A percentile compares a stretch with the other conserved stretches of the same genome.
phyloP scores from a whole-genome alignment of 1,139 yeast genomes.

The Yamadazyma sp. region DNA sequence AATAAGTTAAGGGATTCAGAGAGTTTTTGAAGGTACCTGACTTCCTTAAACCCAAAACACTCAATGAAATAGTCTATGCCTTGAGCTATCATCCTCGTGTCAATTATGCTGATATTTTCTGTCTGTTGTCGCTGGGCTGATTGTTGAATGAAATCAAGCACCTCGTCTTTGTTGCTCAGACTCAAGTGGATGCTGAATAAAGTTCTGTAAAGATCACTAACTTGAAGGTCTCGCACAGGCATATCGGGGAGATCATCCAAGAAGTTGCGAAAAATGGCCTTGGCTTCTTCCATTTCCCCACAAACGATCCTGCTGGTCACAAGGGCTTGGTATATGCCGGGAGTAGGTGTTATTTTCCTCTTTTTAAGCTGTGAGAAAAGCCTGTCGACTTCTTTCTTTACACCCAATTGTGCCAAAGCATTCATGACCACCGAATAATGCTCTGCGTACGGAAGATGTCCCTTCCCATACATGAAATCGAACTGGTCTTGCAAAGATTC shows the following conservation, averaged over 20 bases:
- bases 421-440: slow-evolving; percentile 69
- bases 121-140: slow-evolving; percentile 24
- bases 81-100: slow-evolving; percentile 16
- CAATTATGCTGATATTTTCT: slow-evolving; percentile 18
- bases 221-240: slow-evolving; percentile 5
- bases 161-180: slow-evolving; percentile 33
- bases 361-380: slow-evolving; percentile 49
- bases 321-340: slow-evolving; percentile 48
- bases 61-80: slow-evolving; percentile 23
- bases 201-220: slow-evolving; percentile 17
- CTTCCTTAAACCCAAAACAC: slow-evolving; percentile 23
- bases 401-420: slow-evolving; percentile 61
- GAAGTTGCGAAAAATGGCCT: slow-evolving; percentile 20
- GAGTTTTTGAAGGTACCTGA: slow-evolving; percentile 21
- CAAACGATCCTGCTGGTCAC: slow-evolving; percentile 46
- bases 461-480: slow-evolving; percentile 59
- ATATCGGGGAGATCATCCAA: slow-evolving; percentile 5
- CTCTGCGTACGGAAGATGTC: slow-evolving; percentile 51
- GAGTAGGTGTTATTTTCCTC: slow-evolving; percentile 50
- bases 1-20: slow-evolving; percentile 20
- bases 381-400: slow-evolving; percentile 50
- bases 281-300: slow-evolving; percentile 47
- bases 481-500: slow-evolving; percentile 58
- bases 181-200: slow-evolving; percentile 42
- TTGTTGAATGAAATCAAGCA: slow-evolving; percentile 42